Evolutionary conservation across 352 stramenopile species (phyloP), one percentile per base, ranked within the genome.

Genomic region (Phytophthora brassicae): DNA sequence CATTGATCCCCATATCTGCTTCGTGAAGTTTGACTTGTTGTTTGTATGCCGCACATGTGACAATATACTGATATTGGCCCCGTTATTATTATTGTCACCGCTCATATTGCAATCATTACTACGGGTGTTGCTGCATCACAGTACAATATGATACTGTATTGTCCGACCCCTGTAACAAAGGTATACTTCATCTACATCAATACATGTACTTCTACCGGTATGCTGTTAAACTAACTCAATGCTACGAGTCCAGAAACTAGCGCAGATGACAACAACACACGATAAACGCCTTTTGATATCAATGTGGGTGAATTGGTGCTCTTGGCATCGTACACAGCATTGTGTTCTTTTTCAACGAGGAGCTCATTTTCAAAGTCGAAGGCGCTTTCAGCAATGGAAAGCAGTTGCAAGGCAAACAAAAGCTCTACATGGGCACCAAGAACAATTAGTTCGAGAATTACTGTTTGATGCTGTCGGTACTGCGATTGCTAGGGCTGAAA

Each of bases 291-390:
- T 64, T 20, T 28, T 64, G 45, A 12, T 64, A 6, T 64, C 53
- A 4, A 17, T 43, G 14, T 68, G 60, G 60, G 60, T 68, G 11
- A 45, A 64, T 43, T 68, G 60, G 60, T 16, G 38, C 12, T n/a
- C 39, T 14, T 58, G 53, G 60, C 39, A 63, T 49, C 60, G 45
- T 14, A 54, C 26, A 49, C 20, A 19, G 3, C 54, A 38, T 1
- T 59, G 54, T 48, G 19, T 11, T 17, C 35, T 68, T 1, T 68
- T 68, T 35, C 60, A 68, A 23, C 44, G 53, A 45, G 60, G 29
- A 2, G 20, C 38, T 16, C 17, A 14, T 7, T 59, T 50, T 13
- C 53, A 68, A 38, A 31, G 20, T 6, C 31, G 23, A 12, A 39
- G 54, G 46, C 43, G 53, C 35, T 51, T 68, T 28, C 45, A 53